Evolutionary conservation across 163 green algal genomes (phyloP).

Genomic region (Coccomyxa subellipsoidea): DNA sequence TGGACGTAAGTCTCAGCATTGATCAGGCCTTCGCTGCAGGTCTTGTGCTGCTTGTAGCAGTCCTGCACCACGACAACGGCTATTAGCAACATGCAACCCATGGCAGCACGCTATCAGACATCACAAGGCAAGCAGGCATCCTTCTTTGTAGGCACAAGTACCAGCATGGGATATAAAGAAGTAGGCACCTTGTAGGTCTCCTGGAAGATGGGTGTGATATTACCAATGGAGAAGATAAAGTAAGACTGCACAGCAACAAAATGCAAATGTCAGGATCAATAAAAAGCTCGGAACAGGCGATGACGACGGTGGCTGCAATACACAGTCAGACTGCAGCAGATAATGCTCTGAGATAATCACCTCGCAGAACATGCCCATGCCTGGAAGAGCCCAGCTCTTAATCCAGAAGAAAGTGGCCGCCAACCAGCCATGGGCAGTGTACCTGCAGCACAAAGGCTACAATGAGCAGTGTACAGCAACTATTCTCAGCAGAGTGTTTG

Average conservation of each 20-base stretch:
- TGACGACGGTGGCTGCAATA: no score
- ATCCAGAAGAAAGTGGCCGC: conserved; percentile 23
- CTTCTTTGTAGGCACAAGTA: no score
- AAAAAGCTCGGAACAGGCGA: not conserved
- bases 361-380: conserved; percentile 32
- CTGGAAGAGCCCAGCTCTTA: conserved; percentile 25
- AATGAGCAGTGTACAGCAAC: no score
- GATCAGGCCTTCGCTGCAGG: not conserved
- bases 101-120: no score
- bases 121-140: not conserved
- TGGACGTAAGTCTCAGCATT: conserved; percentile 11
- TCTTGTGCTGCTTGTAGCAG: conserved; percentile 14
- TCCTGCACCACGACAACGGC: not conserved
- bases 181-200: not conserved
- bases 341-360: no score
- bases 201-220: conserved; percentile 10
- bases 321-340: no score
- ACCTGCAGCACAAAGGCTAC: not conserved
- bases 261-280: not conserved
- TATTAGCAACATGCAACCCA: not conserved
- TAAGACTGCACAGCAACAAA: conserved; percentile 16
- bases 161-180: no score
- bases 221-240: conserved; percentile 37
- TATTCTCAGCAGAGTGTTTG: no score
- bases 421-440: not conserved